A percentile compares a stretch with the other conserved stretches of the same genome.
phyloP scores from a whole-genome alignment of 2,329 filamentous ascomycete genomes.

The Parascedosporium putredinis region DNA sequence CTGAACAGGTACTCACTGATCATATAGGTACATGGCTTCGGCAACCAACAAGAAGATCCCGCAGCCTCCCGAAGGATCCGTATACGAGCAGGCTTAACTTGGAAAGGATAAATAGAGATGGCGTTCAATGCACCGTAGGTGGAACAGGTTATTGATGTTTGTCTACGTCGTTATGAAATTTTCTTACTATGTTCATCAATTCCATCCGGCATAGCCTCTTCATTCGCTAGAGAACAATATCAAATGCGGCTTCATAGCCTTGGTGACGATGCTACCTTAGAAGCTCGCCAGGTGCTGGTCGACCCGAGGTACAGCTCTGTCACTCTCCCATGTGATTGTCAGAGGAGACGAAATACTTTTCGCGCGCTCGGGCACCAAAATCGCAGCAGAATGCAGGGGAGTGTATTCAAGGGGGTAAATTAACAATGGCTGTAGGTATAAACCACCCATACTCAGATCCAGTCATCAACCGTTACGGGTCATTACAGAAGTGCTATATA shows the following conservation, averaged over 20 bases:
- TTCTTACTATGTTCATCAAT: background rate
- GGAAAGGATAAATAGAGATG: background rate
- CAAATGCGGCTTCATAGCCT: no score
- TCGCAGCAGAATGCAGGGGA: background rate
- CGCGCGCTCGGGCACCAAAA: no score
- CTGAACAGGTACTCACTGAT: constrained; percentile 11
- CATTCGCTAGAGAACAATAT: no score
- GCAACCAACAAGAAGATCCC: constrained; percentile 88
- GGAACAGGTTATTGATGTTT: no score
- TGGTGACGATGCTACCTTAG: no score
- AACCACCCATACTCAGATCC: background rate
- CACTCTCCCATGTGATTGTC: no score
- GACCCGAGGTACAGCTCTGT: no score
- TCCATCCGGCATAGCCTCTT: background rate
- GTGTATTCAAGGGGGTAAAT: background rate
- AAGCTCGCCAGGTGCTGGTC: no score
- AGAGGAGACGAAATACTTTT: no score
- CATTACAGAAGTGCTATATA: background rate
- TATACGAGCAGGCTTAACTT: constrained; percentile 18
- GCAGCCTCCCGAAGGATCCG: constrained; percentile 79
- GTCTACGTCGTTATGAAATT: background rate
- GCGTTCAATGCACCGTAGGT: no score
- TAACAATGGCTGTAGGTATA: background rate
- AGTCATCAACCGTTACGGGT: constrained; percentile 1
- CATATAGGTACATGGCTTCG: constrained; percentile 76